Evolutionary conservation across 352 stramenopile species (phyloP).

Genomic region (Pythium utonaiense): DNA sequence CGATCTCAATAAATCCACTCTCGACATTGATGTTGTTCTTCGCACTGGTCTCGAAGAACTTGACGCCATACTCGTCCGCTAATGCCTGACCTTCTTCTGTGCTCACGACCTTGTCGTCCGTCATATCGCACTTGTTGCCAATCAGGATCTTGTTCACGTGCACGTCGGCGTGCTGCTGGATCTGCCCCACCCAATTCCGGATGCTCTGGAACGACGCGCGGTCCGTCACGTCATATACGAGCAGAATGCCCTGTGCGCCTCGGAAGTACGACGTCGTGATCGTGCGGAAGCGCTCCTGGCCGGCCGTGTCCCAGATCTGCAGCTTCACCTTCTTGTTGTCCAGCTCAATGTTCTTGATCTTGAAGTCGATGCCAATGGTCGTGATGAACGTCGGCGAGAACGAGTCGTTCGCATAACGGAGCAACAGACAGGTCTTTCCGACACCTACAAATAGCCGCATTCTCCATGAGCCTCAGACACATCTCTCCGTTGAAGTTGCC

Average conservation of each 20-base stretch:
- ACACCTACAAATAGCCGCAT: slow-evolving; percentile 48
- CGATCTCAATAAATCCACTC: slow-evolving; percentile 86
- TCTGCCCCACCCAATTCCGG: slow-evolving; percentile 97
- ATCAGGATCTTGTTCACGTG: slow-evolving; percentile 99
- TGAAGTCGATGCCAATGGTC: slow-evolving; percentile 90
- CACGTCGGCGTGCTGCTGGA: slow-evolving; percentile 97
- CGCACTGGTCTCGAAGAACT: slow-evolving; percentile 95
- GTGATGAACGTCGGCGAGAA: slow-evolving; percentile 91
- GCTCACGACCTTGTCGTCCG: slow-evolving; percentile 95
- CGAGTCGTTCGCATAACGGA: slow-evolving; percentile 88
- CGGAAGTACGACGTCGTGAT: slow-evolving; percentile 99
- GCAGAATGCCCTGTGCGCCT: slow-evolving; percentile 97
- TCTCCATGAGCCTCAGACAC: background rate
- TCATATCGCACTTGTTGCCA: slow-evolving; percentile 99
- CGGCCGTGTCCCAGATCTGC: slow-evolving; percentile 98
- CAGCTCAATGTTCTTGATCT: slow-evolving; percentile 91
- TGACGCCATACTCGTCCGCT: slow-evolving; percentile 93
- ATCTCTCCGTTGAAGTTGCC: background rate
- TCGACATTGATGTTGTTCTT: slow-evolving; percentile 97
- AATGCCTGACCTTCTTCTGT: slow-evolving; percentile 93
- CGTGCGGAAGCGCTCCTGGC: slow-evolving; percentile 98
- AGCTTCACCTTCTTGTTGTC: slow-evolving; percentile 98
- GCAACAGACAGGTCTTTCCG: slow-evolving; percentile 85
- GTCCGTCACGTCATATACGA: slow-evolving; percentile 98
- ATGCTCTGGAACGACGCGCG: slow-evolving; percentile 97